Evolutionary conservation across 257 asterid genomes (phyloP).

Genomic region (Ligustrum vulgare): DNA sequence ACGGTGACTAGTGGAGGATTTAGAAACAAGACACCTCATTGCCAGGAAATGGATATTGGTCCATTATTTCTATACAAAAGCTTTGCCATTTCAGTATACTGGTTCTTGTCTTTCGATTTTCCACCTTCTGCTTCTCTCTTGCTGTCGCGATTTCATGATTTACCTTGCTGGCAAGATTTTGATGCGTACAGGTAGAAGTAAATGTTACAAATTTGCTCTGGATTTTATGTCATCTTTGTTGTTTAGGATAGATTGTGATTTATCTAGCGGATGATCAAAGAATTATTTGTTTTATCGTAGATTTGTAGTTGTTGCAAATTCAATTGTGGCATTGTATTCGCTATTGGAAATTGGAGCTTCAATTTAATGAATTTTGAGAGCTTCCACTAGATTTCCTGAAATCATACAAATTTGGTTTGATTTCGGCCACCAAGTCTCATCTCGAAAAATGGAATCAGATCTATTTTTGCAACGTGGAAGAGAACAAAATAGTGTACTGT

Average conservation of each 20-base stretch:
- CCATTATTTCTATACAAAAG: conserved; percentile 44
- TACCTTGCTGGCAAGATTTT: conserved; percentile 43
- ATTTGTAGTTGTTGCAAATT: conserved; percentile 46
- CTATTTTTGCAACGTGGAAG: too few relatives aligned
- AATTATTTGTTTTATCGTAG: not conserved
- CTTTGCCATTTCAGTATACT: conserved; percentile 41
- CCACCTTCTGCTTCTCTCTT: conserved; percentile 47
- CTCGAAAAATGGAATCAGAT: too few relatives aligned
- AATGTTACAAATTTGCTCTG: not conserved
- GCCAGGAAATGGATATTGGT: conserved; percentile 42
- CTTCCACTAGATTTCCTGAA: conserved; percentile 43
- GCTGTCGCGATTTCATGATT: conserved; percentile 45
- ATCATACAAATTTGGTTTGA: conserved; percentile 54
- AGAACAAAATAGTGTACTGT: too few relatives aligned
- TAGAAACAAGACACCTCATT: conserved; percentile 38
- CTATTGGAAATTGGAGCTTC: conserved; percentile 51
- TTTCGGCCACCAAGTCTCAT: conserved; percentile 53
- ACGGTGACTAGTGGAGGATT: conserved; percentile 16
- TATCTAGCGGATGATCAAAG: not conserved
- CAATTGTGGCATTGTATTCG: conserved; percentile 45
- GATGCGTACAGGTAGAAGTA: conserved; percentile 35
- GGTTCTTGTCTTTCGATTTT: conserved; percentile 40
- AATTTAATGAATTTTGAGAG: conserved; percentile 43
- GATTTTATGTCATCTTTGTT: not conserved
- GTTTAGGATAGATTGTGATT: not conserved